phyloP scores from a whole-genome alignment of 2,329 filamentous ascomycete genomes.

The Calonectria pauciramosa region DNA sequence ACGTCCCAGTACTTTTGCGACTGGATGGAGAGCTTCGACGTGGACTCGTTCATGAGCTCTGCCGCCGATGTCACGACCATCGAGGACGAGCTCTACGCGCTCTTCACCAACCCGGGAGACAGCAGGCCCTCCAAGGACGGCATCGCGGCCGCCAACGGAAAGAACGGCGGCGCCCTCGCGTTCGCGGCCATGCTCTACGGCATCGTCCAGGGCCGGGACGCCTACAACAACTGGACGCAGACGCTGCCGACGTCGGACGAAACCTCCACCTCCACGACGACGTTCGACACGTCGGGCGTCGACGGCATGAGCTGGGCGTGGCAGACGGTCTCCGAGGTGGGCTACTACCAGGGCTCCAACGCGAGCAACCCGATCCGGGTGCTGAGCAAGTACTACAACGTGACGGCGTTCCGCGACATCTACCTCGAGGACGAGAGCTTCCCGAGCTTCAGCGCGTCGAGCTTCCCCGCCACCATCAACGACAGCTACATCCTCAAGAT shows the following conservation, averaged over 20 bases:
- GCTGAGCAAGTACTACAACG: slow-evolving; percentile 28
- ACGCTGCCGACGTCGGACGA: background rate
- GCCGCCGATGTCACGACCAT: background rate
- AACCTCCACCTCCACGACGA: too few relatives aligned
- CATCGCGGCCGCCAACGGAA: slow-evolving; percentile 13
- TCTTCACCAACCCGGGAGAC: slow-evolving; percentile 14
- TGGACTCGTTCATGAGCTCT: background rate
- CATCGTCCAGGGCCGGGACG: slow-evolving; percentile 5
- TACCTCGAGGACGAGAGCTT: slow-evolving; percentile 4
- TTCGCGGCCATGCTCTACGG: slow-evolving; percentile 28
- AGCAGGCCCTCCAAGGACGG: slow-evolving; percentile 12
- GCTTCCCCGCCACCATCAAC: slow-evolving; percentile 16
- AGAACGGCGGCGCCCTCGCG: slow-evolving; percentile 17
- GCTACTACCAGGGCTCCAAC: slow-evolving; percentile 33
- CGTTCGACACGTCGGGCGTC: background rate
- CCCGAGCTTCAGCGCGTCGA: slow-evolving; percentile 1
- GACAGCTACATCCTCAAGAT: slow-evolving; percentile 56
- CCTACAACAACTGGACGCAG: background rate
- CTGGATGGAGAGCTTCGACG: slow-evolving; percentile 26
- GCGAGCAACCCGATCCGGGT: slow-evolving; percentile 16
- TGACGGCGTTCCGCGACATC: slow-evolving; percentile 19
- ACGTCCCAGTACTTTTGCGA: slow-evolving; percentile 21
- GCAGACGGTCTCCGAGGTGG: slow-evolving; percentile 30
- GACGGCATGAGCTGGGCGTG: slow-evolving; percentile 33
- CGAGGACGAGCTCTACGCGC: background rate